These are phyloP conservation scores for Iberis amara DNA, from an alignment of 441 rosid species.

Conservation along the genomic window DNA sequence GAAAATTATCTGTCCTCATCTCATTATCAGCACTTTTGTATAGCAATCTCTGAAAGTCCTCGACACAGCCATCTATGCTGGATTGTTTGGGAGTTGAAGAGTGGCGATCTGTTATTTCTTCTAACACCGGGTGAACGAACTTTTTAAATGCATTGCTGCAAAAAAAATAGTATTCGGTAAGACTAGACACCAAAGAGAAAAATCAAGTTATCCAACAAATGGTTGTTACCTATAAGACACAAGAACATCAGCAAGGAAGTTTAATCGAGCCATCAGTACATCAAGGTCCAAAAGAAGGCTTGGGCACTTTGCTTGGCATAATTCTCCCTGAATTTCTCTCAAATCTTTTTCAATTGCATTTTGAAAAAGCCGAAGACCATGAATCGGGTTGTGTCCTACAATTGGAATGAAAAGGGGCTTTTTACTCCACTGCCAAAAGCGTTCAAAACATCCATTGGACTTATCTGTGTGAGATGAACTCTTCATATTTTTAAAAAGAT, in stretches of 20 bases:
- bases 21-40: constrained; percentile 31
- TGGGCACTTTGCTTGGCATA: constrained; percentile 35
- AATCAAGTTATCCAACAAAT: neutral
- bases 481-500: constrained; percentile 30
- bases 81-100: constrained; percentile 31
- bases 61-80: constrained; percentile 35
- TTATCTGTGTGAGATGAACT: constrained; percentile 23
- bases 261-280: constrained; percentile 39
- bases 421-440: constrained; percentile 32
- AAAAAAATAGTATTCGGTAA: constrained; percentile 4
- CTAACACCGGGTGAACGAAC: constrained; percentile 45
- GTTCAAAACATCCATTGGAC: constrained; percentile 30
- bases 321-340: constrained; percentile 44
- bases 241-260: constrained; percentile 64
- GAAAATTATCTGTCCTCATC: constrained; percentile 29
- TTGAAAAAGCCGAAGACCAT: constrained; percentile 52
- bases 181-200: no score
- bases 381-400: constrained; percentile 34
- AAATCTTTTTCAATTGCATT: constrained; percentile 55
- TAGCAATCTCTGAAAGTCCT: constrained; percentile 46
- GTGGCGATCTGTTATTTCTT: constrained; percentile 30
- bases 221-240: constrained; percentile 58
- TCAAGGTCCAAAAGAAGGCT: constrained; percentile 35
- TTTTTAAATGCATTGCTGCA: constrained; percentile 62
- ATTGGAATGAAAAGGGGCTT: constrained; percentile 19